Evolutionary conservation across 805 yeast species (phyloP), one percentile per base, ranked within the genome.

Genomic region (Metschnikowia amazonensis): DNA sequence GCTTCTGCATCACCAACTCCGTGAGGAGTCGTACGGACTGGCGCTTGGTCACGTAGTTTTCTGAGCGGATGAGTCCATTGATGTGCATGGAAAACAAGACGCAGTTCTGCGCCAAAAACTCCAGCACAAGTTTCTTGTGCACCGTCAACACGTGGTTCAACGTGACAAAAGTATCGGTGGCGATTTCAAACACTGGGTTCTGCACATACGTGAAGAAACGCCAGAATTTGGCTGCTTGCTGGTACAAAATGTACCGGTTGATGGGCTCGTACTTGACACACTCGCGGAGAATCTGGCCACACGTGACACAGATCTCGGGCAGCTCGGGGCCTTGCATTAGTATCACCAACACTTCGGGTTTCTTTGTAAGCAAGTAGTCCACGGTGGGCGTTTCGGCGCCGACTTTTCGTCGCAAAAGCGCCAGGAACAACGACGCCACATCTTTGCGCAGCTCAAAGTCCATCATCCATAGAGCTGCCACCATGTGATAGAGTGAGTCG

Each of bases 401-500:
- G 31, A 82, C 79, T 52, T 84, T 85, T 43, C 96, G 81, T 56
- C 90, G 80, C 50, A 94, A 74, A 34, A 95, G 74, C 4, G 88
- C 82, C 50, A 82, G 78, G 61, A 89, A 89, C 43, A 94, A 62
- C 4, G 79, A 69, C 4, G 81, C 75, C 13, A 89, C 92, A 55
- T 87, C 94, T 58, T 92, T 89, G 45, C 97, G 74, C 36, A 95
- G 81, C 60, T 94, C 98, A 65, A 94, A 90, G 51, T 89, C 97
- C 45, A 94, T 74, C 28, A 74, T 72, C n/a, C 68, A 69, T 45
- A 94, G 68, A 57, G 82, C 77, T 16, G 68, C 61, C 11, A 88
- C 70, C 49, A 94, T 66, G 18, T 74, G 72, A 51, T 76, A 77
- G 28, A 94, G 75, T 47, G 86, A 69, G 60, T 89, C 95, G 0